A percentile compares a stretch with the other conserved stretches of the same genome.
Conservation (phyloP, 2,329 filamentous ascomycete genomes). For the Beauveria sp. region DNA sequence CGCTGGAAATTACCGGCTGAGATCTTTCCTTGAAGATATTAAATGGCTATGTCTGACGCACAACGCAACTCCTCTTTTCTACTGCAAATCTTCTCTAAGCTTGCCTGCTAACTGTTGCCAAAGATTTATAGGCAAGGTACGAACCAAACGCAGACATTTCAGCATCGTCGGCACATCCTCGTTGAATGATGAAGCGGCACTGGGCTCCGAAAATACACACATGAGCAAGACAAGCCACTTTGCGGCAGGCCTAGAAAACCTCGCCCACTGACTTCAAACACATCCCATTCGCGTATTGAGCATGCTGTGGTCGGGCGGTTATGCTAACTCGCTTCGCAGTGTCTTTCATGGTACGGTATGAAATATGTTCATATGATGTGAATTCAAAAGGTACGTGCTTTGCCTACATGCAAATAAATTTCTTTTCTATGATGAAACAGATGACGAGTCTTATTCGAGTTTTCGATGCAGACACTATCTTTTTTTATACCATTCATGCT, state of each 20-base stretch:
- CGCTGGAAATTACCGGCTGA: conserved; percentile 98
- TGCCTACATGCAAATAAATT: conserved; percentile 12
- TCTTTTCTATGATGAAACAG: conserved; percentile 40
- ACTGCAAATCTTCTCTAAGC: background rate
- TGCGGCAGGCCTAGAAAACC: conserved; percentile 99
- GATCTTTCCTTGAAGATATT: conserved; percentile 66
- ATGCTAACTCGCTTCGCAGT: background rate
- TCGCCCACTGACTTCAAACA: conserved; percentile 74
- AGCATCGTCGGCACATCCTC: background rate
- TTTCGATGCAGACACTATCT: conserved; percentile 62
- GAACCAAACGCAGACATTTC: background rate
- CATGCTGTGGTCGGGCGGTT: background rate
- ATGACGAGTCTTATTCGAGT: conserved; percentile 75
- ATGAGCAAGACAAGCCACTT: conserved; percentile 81
- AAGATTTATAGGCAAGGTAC: conserved; percentile 18
- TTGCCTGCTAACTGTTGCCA: conserved; percentile 25
- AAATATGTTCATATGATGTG: background rate
- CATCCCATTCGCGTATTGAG: background rate
- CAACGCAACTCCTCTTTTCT: conserved; percentile 12
- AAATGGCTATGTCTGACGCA: conserved; percentile 79
- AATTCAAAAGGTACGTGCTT: background rate
- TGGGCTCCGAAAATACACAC: conserved; percentile 74
- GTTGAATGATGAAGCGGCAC: conserved; percentile 82
- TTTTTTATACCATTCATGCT: conserved; percentile 68
- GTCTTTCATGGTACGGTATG: background rate